Evolutionary conservation across 1,139 yeast species (phyloP), one percentile per base, ranked within the genome.

Genomic region (Pichia sp.): DNA sequence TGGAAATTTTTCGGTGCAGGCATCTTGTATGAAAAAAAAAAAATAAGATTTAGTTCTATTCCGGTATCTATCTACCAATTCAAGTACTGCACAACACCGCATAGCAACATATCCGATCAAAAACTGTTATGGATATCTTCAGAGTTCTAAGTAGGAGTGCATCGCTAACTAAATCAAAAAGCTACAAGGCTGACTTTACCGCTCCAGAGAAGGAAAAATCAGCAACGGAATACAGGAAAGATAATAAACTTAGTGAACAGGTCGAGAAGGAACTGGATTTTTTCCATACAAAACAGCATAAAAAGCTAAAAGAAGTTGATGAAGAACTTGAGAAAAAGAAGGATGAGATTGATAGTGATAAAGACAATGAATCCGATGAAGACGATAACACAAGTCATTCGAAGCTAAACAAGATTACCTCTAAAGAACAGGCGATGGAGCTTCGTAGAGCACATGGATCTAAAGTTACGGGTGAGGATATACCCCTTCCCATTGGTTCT

Each of bases 61-160:
- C n/a, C n/a, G n/a, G n/a, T n/a, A n/a, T n/a, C n/a, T n/a, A n/a
- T n/a, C n/a, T n/a, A 6, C 24, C 24, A 10, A 22, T 22, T 22
- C 10, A 22, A 22, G 9, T 22, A 6, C 24, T 22, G 24, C n/a
- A n/a, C n/a, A n/a, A n/a, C n/a, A n/a, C n/a, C n/a, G 4, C 4
- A 26, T 11, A 9, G 18, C 18, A 4, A 3, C 8, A 14, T 14
- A 26, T 2, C 18, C 14, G 22, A 17, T 18, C 17, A 20, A 36
- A 21, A 18, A 4, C 10, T 6, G 26, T 31, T 11, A 89, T 91
- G 98, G 98, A 91, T 66, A 82, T 89, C 50, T 89, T 91, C 60
- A 71, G 86, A 54, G 79, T 91, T 4, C 71, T 91, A 38, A 71
- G 88, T 1, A 69, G 96, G 57, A 97, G 97, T 18, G 95, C 96